A percentile compares a stretch with the other conserved stretches of the same genome.
These are phyloP conservation scores for Penicillium mononematosum DNA, from an alignment of 495 filamentous ascomycete species.

Conservation along the genomic window DNA sequence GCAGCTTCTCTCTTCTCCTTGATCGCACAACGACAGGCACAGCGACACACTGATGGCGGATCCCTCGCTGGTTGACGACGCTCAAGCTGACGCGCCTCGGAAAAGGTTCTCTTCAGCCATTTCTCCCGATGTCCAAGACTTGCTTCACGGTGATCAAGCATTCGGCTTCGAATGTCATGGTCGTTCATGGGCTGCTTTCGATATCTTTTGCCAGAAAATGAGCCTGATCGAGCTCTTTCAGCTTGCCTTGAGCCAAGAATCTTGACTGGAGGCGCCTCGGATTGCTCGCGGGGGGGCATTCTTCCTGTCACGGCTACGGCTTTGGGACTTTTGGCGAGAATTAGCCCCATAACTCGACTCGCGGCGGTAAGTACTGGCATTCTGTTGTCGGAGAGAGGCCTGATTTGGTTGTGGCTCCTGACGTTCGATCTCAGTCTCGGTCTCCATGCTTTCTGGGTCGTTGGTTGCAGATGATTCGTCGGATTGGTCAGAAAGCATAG, in stretches of 20 bases:
- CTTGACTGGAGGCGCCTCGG: slow-evolving; percentile 12
- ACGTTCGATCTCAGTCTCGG: slow-evolving; percentile 11
- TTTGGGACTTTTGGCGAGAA: slow-evolving; percentile 8
- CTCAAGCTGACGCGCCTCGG: slow-evolving; percentile 20
- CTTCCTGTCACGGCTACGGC: slow-evolving; percentile 11
- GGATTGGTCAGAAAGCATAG: slow-evolving; percentile 13
- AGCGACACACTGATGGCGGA: slow-evolving; percentile 8
- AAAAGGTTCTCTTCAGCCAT: slow-evolving; percentile 27
- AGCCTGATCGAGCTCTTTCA: slow-evolving; percentile 7
- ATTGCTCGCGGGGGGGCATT: background rate
- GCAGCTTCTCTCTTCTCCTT: slow-evolving; percentile 1
- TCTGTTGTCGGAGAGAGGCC: slow-evolving; percentile 2
- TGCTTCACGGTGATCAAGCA: slow-evolving; percentile 34
- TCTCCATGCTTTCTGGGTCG: slow-evolving; percentile 12
- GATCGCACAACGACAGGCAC: slow-evolving; percentile 19
- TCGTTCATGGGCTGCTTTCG: slow-evolving; percentile 25
- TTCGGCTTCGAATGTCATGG: slow-evolving; percentile 31
- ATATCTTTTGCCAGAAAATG: slow-evolving; percentile 6
- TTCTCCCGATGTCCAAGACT: slow-evolving; percentile 30
- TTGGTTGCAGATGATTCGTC: slow-evolving; percentile 16
- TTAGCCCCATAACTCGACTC: slow-evolving; percentile 4
- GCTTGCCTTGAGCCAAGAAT: background rate
- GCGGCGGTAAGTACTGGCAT: slow-evolving; percentile 14
- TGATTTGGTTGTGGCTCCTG: background rate
- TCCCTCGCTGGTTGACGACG: slow-evolving; percentile 20